phyloP scores from a whole-genome alignment of 495 filamentous ascomycete genomes.

The Penicilliopsis zonata region DNA sequence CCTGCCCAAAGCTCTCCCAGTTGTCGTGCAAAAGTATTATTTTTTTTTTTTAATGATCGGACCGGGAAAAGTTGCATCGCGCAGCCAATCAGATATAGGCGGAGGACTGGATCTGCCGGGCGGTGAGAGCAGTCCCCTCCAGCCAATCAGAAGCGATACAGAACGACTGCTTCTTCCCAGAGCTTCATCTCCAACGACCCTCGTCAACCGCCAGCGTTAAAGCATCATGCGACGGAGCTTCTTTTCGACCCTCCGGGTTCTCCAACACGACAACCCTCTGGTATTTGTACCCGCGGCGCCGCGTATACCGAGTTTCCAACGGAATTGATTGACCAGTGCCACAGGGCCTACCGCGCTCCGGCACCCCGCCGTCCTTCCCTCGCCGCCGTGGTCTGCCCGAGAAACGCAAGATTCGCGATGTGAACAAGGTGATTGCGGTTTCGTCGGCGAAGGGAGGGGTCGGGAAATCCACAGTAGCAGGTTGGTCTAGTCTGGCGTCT shows the following conservation, averaged over 20 bases:
- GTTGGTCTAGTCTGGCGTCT: too few species aligned
- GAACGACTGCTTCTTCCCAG: too few species aligned
- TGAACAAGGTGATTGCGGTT: slow-evolving; percentile 80
- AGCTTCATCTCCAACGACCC: not conserved
- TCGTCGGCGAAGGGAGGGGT: slow-evolving; percentile 96
- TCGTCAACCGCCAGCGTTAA: slow-evolving; percentile 2
- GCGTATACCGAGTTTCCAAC: not conserved
- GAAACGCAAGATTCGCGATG: slow-evolving; percentile 65
- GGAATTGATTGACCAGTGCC: slow-evolving; percentile 3
- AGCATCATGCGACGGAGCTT: slow-evolving; percentile 16
- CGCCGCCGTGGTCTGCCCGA: slow-evolving; percentile 76
- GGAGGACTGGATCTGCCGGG: not conserved
- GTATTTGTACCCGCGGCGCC: slow-evolving; percentile 39
- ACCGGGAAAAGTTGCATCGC: too few species aligned
- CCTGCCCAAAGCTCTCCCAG: too few species aligned
- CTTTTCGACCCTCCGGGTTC: slow-evolving; percentile 49
- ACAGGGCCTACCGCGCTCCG: slow-evolving; percentile 72
- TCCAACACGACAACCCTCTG: slow-evolving; percentile 87
- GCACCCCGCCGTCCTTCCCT: slow-evolving; percentile 58
- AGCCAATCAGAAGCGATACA: too few species aligned
- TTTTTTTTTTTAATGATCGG: too few species aligned
- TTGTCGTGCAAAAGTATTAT: too few species aligned
- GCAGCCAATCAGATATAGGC: too few species aligned
- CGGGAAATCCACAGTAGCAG: slow-evolving; percentile 87
- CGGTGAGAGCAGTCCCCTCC: not conserved